These are phyloP conservation scores for Penicillium bovifimosum DNA, from an alignment of 495 filamentous ascomycete genomes.

Conservation along the genomic window DNA sequence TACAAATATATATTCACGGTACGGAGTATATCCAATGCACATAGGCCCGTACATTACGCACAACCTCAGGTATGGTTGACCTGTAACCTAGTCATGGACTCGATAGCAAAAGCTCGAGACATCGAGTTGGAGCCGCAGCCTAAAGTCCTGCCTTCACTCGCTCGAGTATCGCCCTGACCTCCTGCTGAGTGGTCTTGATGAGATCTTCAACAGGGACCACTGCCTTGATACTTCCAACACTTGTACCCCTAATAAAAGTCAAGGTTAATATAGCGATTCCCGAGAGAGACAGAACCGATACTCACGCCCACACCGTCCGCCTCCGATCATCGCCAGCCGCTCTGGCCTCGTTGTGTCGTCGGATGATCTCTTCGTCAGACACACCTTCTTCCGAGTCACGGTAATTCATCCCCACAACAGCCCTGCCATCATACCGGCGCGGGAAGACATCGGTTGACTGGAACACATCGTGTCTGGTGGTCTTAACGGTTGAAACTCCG, in stretches of 20 bases:
- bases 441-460: slow-evolving; percentile 26
- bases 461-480: slow-evolving; percentile 17
- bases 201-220: slow-evolving; percentile 15
- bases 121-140: no score
- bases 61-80: no score
- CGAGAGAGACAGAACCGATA: background rate
- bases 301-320: slow-evolving; percentile 27
- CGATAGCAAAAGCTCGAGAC: background rate
- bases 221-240: slow-evolving; percentile 18
- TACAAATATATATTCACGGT: background rate
- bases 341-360: slow-evolving; percentile 21
- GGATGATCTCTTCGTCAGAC: slow-evolving; percentile 18
- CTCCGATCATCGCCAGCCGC: slow-evolving; percentile 14
- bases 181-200: slow-evolving; percentile 11
- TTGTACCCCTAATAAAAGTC: slow-evolving; percentile 13
- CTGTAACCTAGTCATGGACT: background rate
- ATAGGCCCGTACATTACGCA: background rate
- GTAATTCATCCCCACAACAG: slow-evolving; percentile 20
- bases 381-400: slow-evolving; percentile 11
- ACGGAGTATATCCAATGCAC: no score
- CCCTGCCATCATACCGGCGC: slow-evolving; percentile 23
- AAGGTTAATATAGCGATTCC: background rate
- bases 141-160: background rate
- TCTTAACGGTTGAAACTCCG: slow-evolving; percentile 21
- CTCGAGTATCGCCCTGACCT: slow-evolving; percentile 6